A percentile compares a stretch with the other conserved stretches of the same genome.
Evolutionary conservation across 2,329 filamentous ascomycete genomes (phyloP).

Genomic region (Paecilomyces niveus): DNA sequence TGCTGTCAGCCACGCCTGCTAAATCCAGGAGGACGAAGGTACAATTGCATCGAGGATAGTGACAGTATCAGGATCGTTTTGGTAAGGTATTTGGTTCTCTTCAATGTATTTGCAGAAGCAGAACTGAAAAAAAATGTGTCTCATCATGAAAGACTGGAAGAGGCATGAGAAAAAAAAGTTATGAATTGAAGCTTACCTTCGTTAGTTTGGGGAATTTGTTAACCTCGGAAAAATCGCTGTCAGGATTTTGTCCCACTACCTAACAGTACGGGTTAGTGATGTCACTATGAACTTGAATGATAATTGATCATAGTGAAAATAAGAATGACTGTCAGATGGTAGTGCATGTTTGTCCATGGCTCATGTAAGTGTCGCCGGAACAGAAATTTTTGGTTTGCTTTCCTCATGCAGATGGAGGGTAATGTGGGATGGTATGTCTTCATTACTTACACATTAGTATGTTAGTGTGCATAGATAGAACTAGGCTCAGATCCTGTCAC

Average conservation of each 20-base stretch:
- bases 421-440: not conserved
- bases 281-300: not conserved
- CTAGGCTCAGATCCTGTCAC: not conserved
- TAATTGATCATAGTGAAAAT: not conserved
- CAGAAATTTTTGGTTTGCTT: slow-evolving; percentile 44
- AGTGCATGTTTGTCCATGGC: slow-evolving; percentile 55
- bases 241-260: not conserved
- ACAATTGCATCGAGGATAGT: slow-evolving; percentile 3
- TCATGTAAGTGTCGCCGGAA: slow-evolving; percentile 49
- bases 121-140: slow-evolving; percentile 50
- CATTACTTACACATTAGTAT: slow-evolving; percentile 17
- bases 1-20: not conserved
- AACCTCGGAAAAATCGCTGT: not conserved
- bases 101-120: slow-evolving; percentile 56
- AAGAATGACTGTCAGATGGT: slow-evolving; percentile 45
- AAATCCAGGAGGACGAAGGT: slow-evolving; percentile 3
- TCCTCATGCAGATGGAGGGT: slow-evolving; percentile 38
- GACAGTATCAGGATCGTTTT: slow-evolving; percentile 42
- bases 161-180: slow-evolving; percentile 2
- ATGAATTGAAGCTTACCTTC: not conserved
- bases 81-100: slow-evolving; percentile 54
- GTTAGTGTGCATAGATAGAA: not conserved
- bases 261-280: not conserved
- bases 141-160: slow-evolving; percentile 35
- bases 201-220: slow-evolving; percentile 7